Evolutionary conservation across 192 early-diverging fungal species (phyloP).

Genomic region (Dissophora ornata): DNA sequence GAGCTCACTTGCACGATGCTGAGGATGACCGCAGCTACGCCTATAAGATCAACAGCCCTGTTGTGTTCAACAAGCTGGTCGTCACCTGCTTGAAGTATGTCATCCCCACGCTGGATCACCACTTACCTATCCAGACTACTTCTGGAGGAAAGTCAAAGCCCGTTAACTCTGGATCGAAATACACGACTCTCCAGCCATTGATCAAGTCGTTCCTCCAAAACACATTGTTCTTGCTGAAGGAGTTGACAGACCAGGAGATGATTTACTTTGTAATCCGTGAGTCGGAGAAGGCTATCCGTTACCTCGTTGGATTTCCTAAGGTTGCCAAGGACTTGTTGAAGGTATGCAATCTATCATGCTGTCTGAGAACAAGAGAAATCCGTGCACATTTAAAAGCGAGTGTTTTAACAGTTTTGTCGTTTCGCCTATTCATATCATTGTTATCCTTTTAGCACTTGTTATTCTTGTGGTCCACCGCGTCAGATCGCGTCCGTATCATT

Average conservation of each 20-base stretch:
- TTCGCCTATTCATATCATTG: background rate
- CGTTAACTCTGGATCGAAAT: conserved; percentile 65
- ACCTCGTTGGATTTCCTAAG: conserved; percentile 86
- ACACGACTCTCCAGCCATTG: conserved; percentile 77
- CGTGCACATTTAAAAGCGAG: too few species aligned
- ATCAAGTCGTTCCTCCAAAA: conserved; percentile 87
- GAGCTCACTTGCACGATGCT: conserved; percentile 79
- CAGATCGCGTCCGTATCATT: conserved; percentile 75
- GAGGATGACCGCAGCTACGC: conserved; percentile 62
- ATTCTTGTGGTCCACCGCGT: conserved; percentile 67
- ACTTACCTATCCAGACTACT: conserved; percentile 60
- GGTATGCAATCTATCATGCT: conserved; percentile 45
- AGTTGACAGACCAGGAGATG: conserved; percentile 88
- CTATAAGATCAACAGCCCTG: conserved; percentile 77
- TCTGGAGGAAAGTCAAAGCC: conserved; percentile 43
- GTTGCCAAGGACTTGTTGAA: conserved; percentile 87
- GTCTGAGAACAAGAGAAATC: background rate
- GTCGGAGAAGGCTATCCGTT: conserved; percentile 77
- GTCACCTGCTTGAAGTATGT: conserved; percentile 77
- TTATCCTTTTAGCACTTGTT: conserved; percentile 58
- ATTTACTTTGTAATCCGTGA: conserved; percentile 87
- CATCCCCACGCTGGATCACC: conserved; percentile 75
- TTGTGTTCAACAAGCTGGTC: conserved; percentile 86
- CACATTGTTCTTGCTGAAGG: conserved; percentile 78
- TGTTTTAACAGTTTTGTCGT: too few species aligned